Base-by-base conservation (phyloP, 441 rosid species). In the Melastoma candidum region DNA sequence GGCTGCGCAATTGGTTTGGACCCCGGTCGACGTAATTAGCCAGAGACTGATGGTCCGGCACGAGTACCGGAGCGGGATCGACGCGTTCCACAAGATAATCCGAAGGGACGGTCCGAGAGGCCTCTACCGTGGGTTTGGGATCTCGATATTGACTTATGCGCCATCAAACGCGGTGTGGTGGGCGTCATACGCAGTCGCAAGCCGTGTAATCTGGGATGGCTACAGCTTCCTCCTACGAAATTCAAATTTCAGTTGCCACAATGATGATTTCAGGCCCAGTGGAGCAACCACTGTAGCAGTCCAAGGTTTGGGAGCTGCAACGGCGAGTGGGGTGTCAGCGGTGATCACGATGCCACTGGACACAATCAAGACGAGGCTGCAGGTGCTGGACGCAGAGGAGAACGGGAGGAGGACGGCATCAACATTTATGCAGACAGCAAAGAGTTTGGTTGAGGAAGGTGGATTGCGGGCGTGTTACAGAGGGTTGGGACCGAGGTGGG, bases 401-500 rank as follows among this genome's bases (percentile, higher is more conserved):
- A 63, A 66, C 2, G 71, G 71, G 22, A 58, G 53, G 41, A 71
- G 75, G 60, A 59, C 60, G 56, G 63, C 66, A n/a, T 61, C 63
- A 50, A 80, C 81, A 5, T 49, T 64, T 17, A 51, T 66, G 70
- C 81, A 83, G 64, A 61, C 81, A 0, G 62, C 76, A 54, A 67
- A 70, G 64, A 76, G 65, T 63, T 66, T 92, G 75, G 77, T 92
- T 0, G 85, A 55, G 60, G 98, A 92, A 72, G 95, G 95, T 53
- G 96, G 98, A 11, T 79, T 86, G 76, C 58, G 66, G 43, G 96
- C 94, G 61, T 90, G 96, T 72, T 90, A 83, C 49, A 76, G 88
- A 66, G 98, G 98, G 3, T 68, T 86, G 59, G 97, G 95, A 43
- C 97, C 92, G 26, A 64, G 97, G 44, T 86, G 95, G 73, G 87